Percentiles rank a stretch among this genome's conserved stretches.
Evolutionary conservation across 306 rosid species (phyloP).

Genomic region (Senna tora): DNA sequence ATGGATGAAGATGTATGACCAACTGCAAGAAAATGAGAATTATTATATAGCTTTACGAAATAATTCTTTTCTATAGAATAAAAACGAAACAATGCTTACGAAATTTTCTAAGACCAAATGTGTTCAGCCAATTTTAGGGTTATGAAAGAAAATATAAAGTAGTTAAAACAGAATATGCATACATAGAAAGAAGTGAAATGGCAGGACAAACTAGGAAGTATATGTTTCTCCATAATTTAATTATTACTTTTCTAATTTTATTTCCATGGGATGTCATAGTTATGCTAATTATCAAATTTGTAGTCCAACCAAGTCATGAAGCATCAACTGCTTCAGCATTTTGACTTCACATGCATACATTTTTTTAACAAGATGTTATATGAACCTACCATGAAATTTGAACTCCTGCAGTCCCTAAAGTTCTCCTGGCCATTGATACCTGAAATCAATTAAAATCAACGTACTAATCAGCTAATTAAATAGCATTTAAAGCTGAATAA

Average conservation of each 20-base stretch:
- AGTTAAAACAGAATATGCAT: background rate
- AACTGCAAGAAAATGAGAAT: slow-evolving; percentile 62
- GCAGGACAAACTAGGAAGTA: background rate
- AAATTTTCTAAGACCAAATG: slow-evolving; percentile 14
- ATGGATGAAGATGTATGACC: slow-evolving; percentile 86
- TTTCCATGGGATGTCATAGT: background rate
- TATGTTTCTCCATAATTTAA: slow-evolving; percentile 18
- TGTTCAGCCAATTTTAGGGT: background rate
- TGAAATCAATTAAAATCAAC: slow-evolving; percentile 43
- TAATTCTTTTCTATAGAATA: no score
- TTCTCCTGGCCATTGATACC: slow-evolving; percentile 88
- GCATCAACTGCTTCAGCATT: background rate
- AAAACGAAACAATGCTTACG: no score
- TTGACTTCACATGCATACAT: background rate
- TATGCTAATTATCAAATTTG: background rate
- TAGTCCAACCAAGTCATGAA: background rate
- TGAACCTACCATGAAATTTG: slow-evolving; percentile 72
- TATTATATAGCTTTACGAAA: slow-evolving; percentile 8
- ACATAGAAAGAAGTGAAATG: slow-evolving; percentile 10
- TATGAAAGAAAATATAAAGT: background rate
- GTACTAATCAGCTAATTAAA: slow-evolving; percentile 21
- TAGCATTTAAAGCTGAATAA: slow-evolving; percentile 20
- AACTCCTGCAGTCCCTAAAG: slow-evolving; percentile 73
- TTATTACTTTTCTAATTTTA: background rate
- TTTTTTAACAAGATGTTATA: background rate